phyloP scores from a whole-genome alignment of 352 stramenopile genomes.

The Pythium dissotocum region DNA sequence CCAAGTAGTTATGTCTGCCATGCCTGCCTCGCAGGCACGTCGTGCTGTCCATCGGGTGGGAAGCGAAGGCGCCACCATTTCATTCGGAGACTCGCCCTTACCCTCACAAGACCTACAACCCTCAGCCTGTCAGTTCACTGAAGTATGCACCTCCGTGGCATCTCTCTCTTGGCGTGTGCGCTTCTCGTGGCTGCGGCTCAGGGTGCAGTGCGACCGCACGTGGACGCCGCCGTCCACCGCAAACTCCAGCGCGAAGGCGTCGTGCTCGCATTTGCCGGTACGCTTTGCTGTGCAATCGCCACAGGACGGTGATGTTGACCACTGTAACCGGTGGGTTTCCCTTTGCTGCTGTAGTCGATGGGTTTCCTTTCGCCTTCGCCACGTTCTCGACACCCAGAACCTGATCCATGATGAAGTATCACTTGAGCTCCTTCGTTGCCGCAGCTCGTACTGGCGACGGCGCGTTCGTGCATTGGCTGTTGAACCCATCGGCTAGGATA shows the following conservation, averaged over 20 bases:
- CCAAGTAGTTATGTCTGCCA: no score
- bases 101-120: not conserved
- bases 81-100: not conserved
- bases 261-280: not conserved
- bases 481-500: not conserved
- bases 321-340: not conserved
- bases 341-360: not conserved
- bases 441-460: not conserved
- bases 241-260: conserved; percentile 5
- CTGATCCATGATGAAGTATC: not conserved
- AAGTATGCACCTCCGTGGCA: not conserved
- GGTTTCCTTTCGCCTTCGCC: not conserved
- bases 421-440: not conserved
- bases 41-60: no score
- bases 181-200: not conserved
- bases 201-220: not conserved
- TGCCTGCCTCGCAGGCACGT: no score
- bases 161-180: not conserved
- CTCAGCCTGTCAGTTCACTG: not conserved
- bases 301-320: not conserved
- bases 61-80: not conserved
- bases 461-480: not conserved
- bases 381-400: not conserved
- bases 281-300: no score
- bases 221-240: conserved; percentile 11